Base-by-base conservation (phyloP, 2,329 filamentous ascomycete species). In the Colletotrichum sp. region DNA sequence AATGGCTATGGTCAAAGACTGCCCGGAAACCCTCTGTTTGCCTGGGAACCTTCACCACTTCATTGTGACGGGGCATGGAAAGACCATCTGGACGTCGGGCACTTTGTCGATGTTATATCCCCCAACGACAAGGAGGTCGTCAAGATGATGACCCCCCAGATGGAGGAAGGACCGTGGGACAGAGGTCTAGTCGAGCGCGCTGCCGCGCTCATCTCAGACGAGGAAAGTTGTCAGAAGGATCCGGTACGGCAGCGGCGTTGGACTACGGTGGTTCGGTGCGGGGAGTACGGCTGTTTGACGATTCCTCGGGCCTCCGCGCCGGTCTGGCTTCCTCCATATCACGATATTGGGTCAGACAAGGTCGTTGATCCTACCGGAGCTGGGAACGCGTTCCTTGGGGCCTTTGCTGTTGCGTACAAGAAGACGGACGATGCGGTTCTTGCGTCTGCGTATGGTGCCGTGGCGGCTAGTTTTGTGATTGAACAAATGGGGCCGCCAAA, bases 401-500 rank as follows among this genome's bases (percentile, higher is more conserved):
- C 69, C 0, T 72, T 73, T 28, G 52, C 26, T 3, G 65, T 60
- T 24, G 52, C 24, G 18, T 57, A 69, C 24, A 36, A n/a, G 30
- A 60, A 32, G 24, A 66, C 39, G 59, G 26, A 9, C 15, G 64
- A 73, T 28, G 73, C 36, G 32, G n/a, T 55, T 5, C 68, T 72
- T n/a, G 72, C 76, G 3, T 64, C 76, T 3, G 57, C 73, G 49
- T 52, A 68, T 32, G 76, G 72, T 1, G 64, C 76, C 12, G 72
- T 77, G 13, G 69, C 72, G 24, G 76, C 73, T 10, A 72, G 76
- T 15, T 76, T 77, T 21, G 72, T 30, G 3, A 55, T 76, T 16
- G 72, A 72, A 36, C 76, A 77, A 34, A 24, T 44, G 7, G 72
- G 76, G 3, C 72, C 69, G 26, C 76, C 76, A 0, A 16, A 2